Conservation (phyloP, 495 filamentous ascomycete genomes). For the Xylaria bambusicola region DNA sequence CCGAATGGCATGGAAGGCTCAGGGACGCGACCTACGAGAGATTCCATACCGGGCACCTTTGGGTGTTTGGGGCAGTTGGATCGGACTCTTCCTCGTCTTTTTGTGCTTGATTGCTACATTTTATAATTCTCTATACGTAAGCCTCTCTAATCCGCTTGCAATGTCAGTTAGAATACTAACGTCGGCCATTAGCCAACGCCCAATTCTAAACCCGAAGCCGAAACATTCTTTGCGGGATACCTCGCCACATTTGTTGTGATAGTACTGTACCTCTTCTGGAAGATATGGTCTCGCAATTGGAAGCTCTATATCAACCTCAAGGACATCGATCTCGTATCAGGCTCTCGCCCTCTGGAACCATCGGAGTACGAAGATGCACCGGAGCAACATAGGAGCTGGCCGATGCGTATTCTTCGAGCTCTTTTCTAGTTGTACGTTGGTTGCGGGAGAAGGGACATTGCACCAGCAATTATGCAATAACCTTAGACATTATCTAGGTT, state of each 20-base stretch:
- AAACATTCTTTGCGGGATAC: constrained; percentile 67
- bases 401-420: constrained; percentile 30
- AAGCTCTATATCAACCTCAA: constrained; percentile 61
- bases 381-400: constrained; percentile 34
- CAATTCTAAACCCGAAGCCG: constrained; percentile 45
- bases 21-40: constrained; percentile 54
- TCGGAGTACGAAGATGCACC: constrained; percentile 24
- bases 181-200: constrained; percentile 51
- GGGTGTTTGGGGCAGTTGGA: constrained; percentile 63
- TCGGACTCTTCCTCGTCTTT: constrained; percentile 60
- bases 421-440: constrained; percentile 33
- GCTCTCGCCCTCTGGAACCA: constrained; percentile 27
- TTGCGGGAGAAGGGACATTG: background rate
- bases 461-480: no score
- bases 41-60: constrained; percentile 54
- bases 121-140: constrained; percentile 49
- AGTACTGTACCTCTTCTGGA: constrained; percentile 46
- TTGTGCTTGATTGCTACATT: constrained; percentile 64
- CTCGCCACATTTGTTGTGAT: constrained; percentile 63
- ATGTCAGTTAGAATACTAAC: constrained; percentile 2
- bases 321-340: constrained; percentile 42
- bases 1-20: constrained; percentile 54
- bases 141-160: constrained; percentile 14
- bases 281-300: constrained; percentile 62
- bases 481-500: no score